Evolutionary conservation across 2,329 filamentous ascomycete genomes (phyloP), one percentile per base, ranked within the genome.

Genomic region (Alternaria novae-zelandiae): DNA sequence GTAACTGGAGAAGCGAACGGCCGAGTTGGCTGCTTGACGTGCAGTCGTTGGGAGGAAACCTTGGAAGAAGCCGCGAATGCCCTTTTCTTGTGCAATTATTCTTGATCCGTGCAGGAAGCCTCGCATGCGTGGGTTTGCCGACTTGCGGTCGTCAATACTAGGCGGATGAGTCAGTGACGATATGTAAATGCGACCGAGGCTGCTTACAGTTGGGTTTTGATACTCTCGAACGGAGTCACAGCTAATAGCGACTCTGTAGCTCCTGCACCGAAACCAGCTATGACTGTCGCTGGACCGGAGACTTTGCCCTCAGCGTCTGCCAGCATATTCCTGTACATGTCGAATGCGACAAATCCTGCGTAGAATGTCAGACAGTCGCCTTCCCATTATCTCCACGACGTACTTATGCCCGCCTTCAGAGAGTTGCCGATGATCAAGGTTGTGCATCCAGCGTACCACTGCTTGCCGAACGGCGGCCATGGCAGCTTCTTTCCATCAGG

Each of bases 361-460:
- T 46, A 21, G 9, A 20, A 3, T 26, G 46, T 73, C 65, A 68
- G 57, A 26, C 11, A 17, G n/a, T n/a, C 12, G 23, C 21, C 12
- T 21, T 9, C 17, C 21, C 30, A 7, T 28, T n/a, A 28, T 26
- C 6, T n/a, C 3, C n/a, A 28, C 6, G 28, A 85, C 90, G 65
- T 87, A 94, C 94, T 90, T 67, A 98, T 96, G 63, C 94, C 96
- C 41, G 96, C 96, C 84, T 99, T 99, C 78, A 96, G 86, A 57
- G 94, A 96, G 83, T 99, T 99, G 65, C 96, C 96, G 71, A 98
- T 93, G 63, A 99, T 97, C 78, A 97, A 83, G 26, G 96, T 98
- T 50, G 96, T 98, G 83, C 96, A 99, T 41, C 96, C 96, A 12
- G 96, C 95, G 81, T 99, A 99, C 96, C 96, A 99, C 81, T 97